A percentile compares a stretch with the other conserved stretches of the same genome.
Evolutionary conservation across 805 yeast species (phyloP).

Genomic region (Kuraishia piskuri): DNA sequence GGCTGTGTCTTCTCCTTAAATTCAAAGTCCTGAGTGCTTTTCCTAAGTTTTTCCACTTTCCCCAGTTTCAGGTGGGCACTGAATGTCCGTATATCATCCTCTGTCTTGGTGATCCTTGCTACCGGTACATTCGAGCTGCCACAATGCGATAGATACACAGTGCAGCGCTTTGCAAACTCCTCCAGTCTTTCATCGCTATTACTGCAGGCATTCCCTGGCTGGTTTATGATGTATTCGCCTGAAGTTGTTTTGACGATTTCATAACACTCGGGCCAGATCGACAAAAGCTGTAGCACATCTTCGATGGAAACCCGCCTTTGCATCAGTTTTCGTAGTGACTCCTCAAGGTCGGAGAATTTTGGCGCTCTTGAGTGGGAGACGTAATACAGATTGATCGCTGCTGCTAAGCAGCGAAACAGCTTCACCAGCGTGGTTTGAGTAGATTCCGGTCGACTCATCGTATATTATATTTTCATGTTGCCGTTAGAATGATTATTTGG

Average conservation of each 20-base stretch:
- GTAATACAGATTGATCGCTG: not conserved
- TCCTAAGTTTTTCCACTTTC: not conserved
- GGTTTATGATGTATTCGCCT: not conserved
- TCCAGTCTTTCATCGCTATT: not conserved
- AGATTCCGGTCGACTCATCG: not conserved
- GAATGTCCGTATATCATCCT: not conserved
- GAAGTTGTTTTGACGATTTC: not conserved
- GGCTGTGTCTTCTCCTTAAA: constrained; percentile 1
- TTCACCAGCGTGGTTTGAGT: not conserved
- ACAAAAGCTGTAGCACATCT: not conserved
- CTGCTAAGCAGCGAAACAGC: not conserved
- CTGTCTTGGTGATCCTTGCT: not conserved
- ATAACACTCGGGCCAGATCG: not conserved
- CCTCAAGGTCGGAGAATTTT: not conserved
- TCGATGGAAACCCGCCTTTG: not conserved
- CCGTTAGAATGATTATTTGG: no score
- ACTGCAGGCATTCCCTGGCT: not conserved
- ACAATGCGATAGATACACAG: not conserved
- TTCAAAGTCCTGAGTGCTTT: not conserved
- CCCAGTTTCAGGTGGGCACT: not conserved
- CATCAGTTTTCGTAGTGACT: not conserved
- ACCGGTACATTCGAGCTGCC: not conserved
- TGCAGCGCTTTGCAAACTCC: not conserved
- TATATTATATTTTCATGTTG: no score
- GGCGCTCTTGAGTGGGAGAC: not conserved